Evolutionary conservation across 345 rosid species (phyloP), one percentile per base, ranked within the genome.

Genomic region (Eucalyptus paniculata): DNA sequence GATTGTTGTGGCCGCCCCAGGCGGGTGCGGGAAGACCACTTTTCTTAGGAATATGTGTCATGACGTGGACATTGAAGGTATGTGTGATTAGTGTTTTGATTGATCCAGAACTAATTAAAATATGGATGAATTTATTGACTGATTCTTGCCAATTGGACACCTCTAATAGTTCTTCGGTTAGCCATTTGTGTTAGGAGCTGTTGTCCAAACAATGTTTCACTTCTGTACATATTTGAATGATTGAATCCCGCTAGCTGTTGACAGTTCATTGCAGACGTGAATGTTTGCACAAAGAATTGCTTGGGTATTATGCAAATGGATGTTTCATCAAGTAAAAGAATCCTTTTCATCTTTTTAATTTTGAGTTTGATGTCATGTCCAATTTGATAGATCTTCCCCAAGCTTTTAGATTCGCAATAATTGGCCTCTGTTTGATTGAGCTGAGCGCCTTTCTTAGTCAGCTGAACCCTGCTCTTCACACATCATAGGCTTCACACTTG

Each of bases 21-120:
- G 40, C 67, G 90, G 90, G 2, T 87, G 81, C 3, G 90, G 90
- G 40, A 89, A 89, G 86, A 89, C 88, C 40, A 86, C 88, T 87
- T 51, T 89, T 77, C 16, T 67, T 34, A 8, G 0, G 16, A 86
- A 72, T 7, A 45, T 89, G 11, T 72, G 88, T 42, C 90, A 89
- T 53, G 90, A 89, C 42, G 45, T 2, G 30, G 82, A 6, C 0
- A 50, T 89, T 86, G 32, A 89, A 89, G 87, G 90, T 89, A 88
- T 4, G 0, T 12, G 17, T 49, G 40, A 34, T 9, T 34, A 0
- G 1, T 2, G 1, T 45, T 32, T 37, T 65, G 30, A 44, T 13
- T 12, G 47, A 49, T 49, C 81, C 72, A 6, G 13, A 30, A 0
- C 69, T 30, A n/a, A n/a, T n/a, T n/a, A 51, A 51, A 6, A 21